Base-by-base conservation (phyloP, 352 stramenopile species). In the Phytopythium litorale region DNA sequence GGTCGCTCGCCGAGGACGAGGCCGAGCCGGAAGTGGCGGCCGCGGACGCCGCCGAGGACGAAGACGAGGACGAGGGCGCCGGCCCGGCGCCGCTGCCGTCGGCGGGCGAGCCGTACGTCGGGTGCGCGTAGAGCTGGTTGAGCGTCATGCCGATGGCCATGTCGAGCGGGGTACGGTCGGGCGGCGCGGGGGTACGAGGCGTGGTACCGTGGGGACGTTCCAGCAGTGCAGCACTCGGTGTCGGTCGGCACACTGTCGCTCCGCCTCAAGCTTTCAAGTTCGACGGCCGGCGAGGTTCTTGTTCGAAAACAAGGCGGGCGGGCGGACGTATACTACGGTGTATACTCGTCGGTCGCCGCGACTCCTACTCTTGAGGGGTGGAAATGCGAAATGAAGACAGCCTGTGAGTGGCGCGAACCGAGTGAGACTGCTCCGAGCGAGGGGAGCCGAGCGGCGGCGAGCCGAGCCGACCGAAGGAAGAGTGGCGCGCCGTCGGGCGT, bases 141-240 rank as follows among this genome's bases (percentile, higher is more conserved):
- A 91, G 73, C 23, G 81, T 89, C 81, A 89, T 91, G 35, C 82
- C 78, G 46, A 78, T 73, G 37, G 78, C 75, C 77, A 87, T 87
- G 32, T 49, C 55, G 51, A 11, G 25, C 16, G 18, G 49, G 25
- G n/a, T 40, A 56, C 33, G 51, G 18, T 43, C 32, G 18, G 16
- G 18, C 9, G 16, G 18, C 9, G 35, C 35, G 28, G 7, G 51
- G 18, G 12, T 28, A 53, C 7, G 21, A 23, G 51, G 28, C 51
- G 51, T 43, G 51, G 25, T 38, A 56, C 49, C 5, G 16, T 53
- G 15, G 28, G 35, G 35, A 40, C 35, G 5, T 8, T 8, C 35
- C 35, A 4, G 35, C 23, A 5, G 28, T 32, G 19, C 45, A 18
- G 35, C 35, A 40, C 37, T 19, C 37, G 0, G 16, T 4, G 13